Base-by-base conservation (phyloP, 2,329 filamentous ascomycete species). In the Cladobotryum protrusum region DNA sequence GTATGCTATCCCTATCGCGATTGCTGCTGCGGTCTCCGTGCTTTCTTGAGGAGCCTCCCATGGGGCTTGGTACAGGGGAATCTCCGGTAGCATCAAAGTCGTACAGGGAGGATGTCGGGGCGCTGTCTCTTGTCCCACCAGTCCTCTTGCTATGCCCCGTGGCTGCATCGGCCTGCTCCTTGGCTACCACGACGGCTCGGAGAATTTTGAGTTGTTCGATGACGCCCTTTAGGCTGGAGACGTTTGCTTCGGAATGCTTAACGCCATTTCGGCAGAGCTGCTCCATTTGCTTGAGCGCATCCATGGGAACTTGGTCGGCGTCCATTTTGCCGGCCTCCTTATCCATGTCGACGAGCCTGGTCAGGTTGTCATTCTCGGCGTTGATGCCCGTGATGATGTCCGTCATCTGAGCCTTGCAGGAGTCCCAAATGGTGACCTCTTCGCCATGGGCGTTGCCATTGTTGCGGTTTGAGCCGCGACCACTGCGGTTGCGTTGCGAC, bases 1-100 rank as follows among this genome's bases (percentile, higher is more conserved):
- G 76, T 13, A 77, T 71, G 52, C 78, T 81, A 56, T 79, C 77
- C 24, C 76, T 69, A 43, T 73, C 68, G 3, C 66, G 63, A 29
- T 72, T 69, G 53, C 67, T 73, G 53, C 49, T 59, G 56, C 62
- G 59, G 55, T 63, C 67, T 9, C 68, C 68, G 34, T 66, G 63
- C 47, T 71, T 71, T 39, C 63, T 58, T 44, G 60, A 64, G 8
- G 64, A 62, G 47, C 57, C 62, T 33, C 63, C 67, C 17, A 71
- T 65, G 9, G 71, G 70, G 52, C 72, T 74, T 3, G 72, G 72
- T 4, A 74, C 67, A 4, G 73, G 71, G 7, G 69, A 74, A 52
- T 76, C 72, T 15, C 68, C 71, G 24, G 66, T 67, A 3, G 64
- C 70, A 34, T 74, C 72, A 56, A 76, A 73, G 41, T 72, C 69